Percentiles rank a stretch among this genome's conserved stretches.
Evolutionary conservation across 2,329 filamentous ascomycete species (phyloP).

Genomic region (Nigrospora oryzae): DNA sequence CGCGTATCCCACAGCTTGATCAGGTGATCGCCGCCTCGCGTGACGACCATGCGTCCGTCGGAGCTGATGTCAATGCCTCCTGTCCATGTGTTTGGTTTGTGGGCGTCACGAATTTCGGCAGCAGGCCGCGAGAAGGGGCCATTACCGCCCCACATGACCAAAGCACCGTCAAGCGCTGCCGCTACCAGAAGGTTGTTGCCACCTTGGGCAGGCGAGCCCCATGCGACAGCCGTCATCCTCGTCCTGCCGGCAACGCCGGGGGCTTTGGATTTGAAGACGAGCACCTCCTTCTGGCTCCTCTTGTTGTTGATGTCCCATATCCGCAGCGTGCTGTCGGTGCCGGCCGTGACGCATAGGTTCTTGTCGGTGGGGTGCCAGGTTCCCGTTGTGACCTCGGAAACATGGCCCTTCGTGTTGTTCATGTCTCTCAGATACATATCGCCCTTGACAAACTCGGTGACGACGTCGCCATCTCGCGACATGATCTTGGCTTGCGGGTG

Average conservation of each 20-base stretch:
- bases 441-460: conserved; percentile 89
- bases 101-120: conserved; percentile 77
- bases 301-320: conserved; percentile 97
- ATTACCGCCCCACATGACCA: conserved; percentile 88
- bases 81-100: conserved; percentile 79
- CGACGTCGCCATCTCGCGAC: conserved; percentile 75
- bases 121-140: conserved; percentile 76
- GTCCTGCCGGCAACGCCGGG: conserved; percentile 82
- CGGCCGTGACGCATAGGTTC: conserved; percentile 81
- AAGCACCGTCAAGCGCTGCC: conserved; percentile 77
- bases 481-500: conserved; percentile 86
- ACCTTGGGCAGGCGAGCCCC: conserved; percentile 72
- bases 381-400: conserved; percentile 82
- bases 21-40: conserved; percentile 79
- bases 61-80: conserved; percentile 83
- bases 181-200: conserved; percentile 71
- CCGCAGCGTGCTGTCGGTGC: conserved; percentile 87
- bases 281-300: conserved; percentile 81
- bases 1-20: conserved; percentile 97
- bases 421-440: conserved; percentile 98
- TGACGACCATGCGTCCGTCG: conserved; percentile 85
- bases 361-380: conserved; percentile 85
- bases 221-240: conserved; percentile 87
- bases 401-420: conserved; percentile 94
- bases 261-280: conserved; percentile 92